Base-by-base conservation (phyloP, 495 filamentous ascomycete genomes). In the Penicillium alfredii region DNA sequence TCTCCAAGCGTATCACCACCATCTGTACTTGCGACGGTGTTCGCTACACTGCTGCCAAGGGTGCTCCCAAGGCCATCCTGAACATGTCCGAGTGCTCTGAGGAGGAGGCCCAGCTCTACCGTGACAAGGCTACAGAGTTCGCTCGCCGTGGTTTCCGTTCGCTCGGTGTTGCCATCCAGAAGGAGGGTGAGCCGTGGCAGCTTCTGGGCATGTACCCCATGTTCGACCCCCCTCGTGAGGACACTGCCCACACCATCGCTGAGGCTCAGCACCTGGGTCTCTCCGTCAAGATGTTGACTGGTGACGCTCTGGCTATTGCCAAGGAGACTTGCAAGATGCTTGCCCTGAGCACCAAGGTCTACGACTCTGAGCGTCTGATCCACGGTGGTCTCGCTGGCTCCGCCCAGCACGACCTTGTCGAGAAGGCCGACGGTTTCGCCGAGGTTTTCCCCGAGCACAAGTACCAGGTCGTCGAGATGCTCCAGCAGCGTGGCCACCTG, bases 291-390 rank as follows among this genome's bases (percentile, higher is more conserved):
- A 85, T 85, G 81, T 61, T 85, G 52, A 85, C 81, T 67, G 81
- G 81, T 80, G 81, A 85, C 56, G 81, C 81, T 36, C 81, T 85
- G 51, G 80, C 81, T 56, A 85, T 84, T 54, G 80, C 81, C 46
- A 85, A 85, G 67, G 81, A 85, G 66, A 85, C 81, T 52, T 84
- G 81, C 74, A 84, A 83, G 71, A 82, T 85, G 78, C 66, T 85
- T 55, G 80, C 80, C 51, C 73, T 85, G 31, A 76, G 77, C 53
- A 85, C 80, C 54, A 85, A 85, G 68, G 81, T 85, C 48, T 85
- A 84, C 72, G 80, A 85, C 68, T 85, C 81, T 32, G 74, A 81
- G 49, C 75, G 75, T 56, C 74, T 84, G 42, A 82, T 85, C 59
- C 77, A 82, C 61, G 79, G 80, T 70, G 81, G 81, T 69, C 76